Conservation (phyloP, 192 early-diverging fungal genomes). For the Pilobolus umbonatus region DNA sequence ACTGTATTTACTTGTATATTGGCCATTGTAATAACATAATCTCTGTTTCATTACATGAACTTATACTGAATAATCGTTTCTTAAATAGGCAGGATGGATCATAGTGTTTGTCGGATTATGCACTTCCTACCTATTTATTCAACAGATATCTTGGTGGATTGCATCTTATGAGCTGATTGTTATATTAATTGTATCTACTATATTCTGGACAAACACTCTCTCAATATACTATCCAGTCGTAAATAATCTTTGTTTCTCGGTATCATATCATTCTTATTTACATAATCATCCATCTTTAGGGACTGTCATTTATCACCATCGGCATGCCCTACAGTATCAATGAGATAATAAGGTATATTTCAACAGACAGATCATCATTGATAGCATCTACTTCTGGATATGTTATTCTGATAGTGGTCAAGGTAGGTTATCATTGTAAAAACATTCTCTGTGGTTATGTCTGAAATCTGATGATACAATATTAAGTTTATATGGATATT, state of each 20-base stretch:
- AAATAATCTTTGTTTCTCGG: too few relatives aligned
- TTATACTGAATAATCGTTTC: neutral
- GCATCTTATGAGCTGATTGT: constrained; percentile 9
- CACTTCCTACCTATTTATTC: neutral
- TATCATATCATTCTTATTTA: neutral
- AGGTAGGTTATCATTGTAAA: constrained; percentile 51
- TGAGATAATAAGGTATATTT: constrained; percentile 17
- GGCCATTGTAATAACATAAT: neutral
- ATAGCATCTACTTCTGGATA: constrained; percentile 15
- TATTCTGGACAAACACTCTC: constrained; percentile 14
- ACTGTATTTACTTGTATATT: constrained; percentile 1
- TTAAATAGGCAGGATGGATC: constrained; percentile 24
- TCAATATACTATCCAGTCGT: constrained; percentile 11
- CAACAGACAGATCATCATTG: constrained; percentile 5
- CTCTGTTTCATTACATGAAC: neutral
- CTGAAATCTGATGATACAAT: neutral
- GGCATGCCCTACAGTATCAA: constrained; percentile 13
- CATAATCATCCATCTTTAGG: neutral
- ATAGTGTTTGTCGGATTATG: constrained; percentile 25
- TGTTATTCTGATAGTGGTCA: constrained; percentile 26
- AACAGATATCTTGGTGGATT: constrained; percentile 26
- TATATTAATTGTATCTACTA: constrained; percentile 3
- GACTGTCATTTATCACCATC: constrained; percentile 18
- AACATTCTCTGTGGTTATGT: neutral
- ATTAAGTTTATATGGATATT: constrained; percentile 22